Conservation (phyloP, 306 rosid species). For the Fagus sylvatica region DNA sequence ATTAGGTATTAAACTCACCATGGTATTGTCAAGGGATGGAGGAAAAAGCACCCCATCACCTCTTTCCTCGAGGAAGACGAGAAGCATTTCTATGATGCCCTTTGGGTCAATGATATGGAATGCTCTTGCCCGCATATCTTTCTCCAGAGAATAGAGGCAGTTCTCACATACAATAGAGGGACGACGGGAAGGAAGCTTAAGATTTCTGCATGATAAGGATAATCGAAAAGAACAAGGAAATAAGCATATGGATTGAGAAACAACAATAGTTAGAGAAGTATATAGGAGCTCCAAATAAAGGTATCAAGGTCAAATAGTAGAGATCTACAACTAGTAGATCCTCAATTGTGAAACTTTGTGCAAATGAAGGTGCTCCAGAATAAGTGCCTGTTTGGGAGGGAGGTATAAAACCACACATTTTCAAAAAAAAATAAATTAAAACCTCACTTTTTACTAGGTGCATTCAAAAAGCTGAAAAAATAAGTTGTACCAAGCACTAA, state of each 20-base stretch:
- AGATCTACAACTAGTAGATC: background rate
- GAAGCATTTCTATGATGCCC: constrained; percentile 80
- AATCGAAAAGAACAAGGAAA: constrained; percentile 19
- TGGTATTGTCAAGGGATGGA: constrained; percentile 39
- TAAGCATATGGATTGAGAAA: background rate
- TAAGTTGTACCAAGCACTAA: no score
- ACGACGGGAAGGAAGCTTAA: constrained; percentile 82
- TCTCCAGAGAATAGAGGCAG: constrained; percentile 69
- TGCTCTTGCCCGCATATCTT: constrained; percentile 81
- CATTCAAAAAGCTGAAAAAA: no score
- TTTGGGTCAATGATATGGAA: constrained; percentile 91
- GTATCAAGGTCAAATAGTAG: background rate
- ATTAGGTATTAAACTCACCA: constrained; percentile 37
- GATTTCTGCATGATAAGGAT: constrained; percentile 58
- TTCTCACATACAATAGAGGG: constrained; percentile 94
- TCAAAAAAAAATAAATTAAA: no score
- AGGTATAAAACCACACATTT: no score
- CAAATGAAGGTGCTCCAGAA: constrained; percentile 1
- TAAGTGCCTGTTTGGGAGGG: background rate
- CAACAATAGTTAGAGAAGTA: background rate
- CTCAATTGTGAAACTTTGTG: background rate
- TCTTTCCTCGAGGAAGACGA: constrained; percentile 84
- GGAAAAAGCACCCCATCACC: constrained; percentile 50
- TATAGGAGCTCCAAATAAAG: background rate
- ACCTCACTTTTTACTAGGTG: no score